phyloP scores from a whole-genome alignment of 208 protist genomes.

The Wallacemonas sp. region DNA sequence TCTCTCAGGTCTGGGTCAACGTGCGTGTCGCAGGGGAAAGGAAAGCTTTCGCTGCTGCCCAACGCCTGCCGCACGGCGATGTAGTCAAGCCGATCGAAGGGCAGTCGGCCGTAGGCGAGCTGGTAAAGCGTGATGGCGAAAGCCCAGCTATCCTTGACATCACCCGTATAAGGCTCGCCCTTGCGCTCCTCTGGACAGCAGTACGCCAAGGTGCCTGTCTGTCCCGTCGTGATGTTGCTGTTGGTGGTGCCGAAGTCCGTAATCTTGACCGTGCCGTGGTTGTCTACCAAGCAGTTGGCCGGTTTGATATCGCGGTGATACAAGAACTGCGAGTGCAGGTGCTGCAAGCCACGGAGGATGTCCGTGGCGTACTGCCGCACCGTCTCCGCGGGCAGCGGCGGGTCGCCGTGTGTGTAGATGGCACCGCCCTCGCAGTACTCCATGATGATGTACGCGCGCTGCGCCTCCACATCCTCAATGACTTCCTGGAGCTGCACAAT shows the following conservation, averaged over 20 bases:
- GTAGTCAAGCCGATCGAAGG: conserved; percentile 23
- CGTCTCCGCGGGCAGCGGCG: conserved; percentile 43
- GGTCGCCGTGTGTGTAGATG: conserved; percentile 54
- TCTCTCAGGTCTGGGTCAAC: conserved; percentile 43
- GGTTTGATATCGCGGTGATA: conserved; percentile 86
- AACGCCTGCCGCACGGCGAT: conserved; percentile 15
- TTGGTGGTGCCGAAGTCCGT: conserved; percentile 89
- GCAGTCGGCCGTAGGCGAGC: conserved; percentile 64
- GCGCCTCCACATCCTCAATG: conserved; percentile 91
- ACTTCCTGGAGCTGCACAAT: conserved; percentile 94
- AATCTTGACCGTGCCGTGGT: conserved; percentile 68
- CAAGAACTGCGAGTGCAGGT: conserved; percentile 76
- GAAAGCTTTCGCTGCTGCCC: conserved; percentile 6
- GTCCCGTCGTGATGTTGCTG: conserved; percentile 37
- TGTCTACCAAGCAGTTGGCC: conserved; percentile 77
- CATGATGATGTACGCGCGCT: conserved; percentile 94
- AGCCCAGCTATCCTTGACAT: conserved; percentile 88
- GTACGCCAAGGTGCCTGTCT: conserved; percentile 79
- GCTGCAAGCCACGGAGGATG: conserved; percentile 64
- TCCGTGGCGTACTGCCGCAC: conserved; percentile 56
- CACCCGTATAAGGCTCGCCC: conserved; percentile 49
- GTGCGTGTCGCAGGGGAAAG: not conserved
- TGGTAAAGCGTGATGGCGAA: conserved; percentile 90
- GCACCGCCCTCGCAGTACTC: conserved; percentile 90
- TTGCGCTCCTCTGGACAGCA: conserved; percentile 68